phyloP scores from a whole-genome alignment of 352 stramenopile genomes.

The Thalassiosira mediterranea region DNA sequence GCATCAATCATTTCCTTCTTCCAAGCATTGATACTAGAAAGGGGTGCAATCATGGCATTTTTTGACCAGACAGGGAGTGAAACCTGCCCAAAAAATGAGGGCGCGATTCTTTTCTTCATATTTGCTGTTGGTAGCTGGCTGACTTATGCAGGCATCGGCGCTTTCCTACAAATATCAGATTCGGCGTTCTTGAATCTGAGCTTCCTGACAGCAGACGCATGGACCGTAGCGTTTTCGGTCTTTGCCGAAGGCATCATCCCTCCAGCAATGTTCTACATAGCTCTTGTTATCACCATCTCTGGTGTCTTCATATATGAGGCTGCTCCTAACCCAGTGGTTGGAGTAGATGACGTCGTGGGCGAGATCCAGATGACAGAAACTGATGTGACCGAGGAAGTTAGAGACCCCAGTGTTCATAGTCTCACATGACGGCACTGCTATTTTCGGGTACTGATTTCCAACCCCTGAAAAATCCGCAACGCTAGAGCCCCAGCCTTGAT shows the following conservation, averaged over 20 bases:
- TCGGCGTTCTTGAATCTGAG: slow-evolving; percentile 61
- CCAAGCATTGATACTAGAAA: slow-evolving; percentile 89
- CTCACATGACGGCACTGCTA: no score
- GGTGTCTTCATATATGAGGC: slow-evolving; percentile 81
- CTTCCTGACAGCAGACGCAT: slow-evolving; percentile 96
- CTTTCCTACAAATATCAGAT: slow-evolving; percentile 50
- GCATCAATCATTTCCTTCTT: slow-evolving; percentile 89
- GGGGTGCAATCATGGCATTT: slow-evolving; percentile 60
- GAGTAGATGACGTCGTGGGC: slow-evolving; percentile 5
- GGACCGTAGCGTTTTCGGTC: slow-evolving; percentile 91
- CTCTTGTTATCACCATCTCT: slow-evolving; percentile 64
- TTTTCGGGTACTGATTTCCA: no score
- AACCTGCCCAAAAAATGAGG: slow-evolving; percentile 31
- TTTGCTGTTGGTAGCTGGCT: slow-evolving; percentile 25
- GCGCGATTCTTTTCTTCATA: slow-evolving; percentile 28
- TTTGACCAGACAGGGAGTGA: slow-evolving; percentile 34
- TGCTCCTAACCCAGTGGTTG: slow-evolving; percentile 56
- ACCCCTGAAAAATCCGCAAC: no score
- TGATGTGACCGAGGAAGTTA: neutral
- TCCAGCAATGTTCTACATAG: slow-evolving; percentile 65
- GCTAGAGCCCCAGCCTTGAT: no score
- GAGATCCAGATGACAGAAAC: slow-evolving; percentile 9
- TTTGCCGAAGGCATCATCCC: slow-evolving; percentile 84
- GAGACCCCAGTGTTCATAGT: no score
- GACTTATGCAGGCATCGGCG: slow-evolving; percentile 35